These are phyloP conservation scores for Crithidia bombi DNA, from an alignment of 208 protist species.

Conservation along the genomic window DNA sequence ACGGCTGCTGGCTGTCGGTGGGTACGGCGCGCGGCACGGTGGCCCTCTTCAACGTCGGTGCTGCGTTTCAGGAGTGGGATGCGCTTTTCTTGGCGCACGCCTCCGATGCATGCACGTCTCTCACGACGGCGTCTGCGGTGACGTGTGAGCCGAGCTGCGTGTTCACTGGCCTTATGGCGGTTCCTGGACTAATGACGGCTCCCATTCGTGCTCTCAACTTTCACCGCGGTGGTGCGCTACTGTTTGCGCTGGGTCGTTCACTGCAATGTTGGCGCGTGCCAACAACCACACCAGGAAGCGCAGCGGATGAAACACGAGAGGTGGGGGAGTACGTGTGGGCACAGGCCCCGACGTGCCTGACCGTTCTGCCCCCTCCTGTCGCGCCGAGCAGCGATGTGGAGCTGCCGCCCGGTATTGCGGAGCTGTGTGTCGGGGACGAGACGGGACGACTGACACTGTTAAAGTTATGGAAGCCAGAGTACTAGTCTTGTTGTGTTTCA, in stretches of 20 bases:
- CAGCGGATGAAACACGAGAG: neutral
- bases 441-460: conserved; percentile 60
- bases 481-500: neutral
- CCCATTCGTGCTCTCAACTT: conserved; percentile 20
- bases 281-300: neutral
- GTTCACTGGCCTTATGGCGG: conserved; percentile 29
- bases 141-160: conserved; percentile 12
- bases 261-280: conserved; percentile 34
- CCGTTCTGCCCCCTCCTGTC: conserved; percentile 25
- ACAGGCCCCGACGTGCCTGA: conserved; percentile 23
- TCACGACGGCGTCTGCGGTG: neutral
- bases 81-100: too few species aligned
- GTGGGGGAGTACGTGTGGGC: conserved; percentile 29
- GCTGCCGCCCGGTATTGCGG: conserved; percentile 22
- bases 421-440: conserved; percentile 65
- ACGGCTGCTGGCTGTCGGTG: conserved; percentile 36
- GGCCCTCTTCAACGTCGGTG: conserved; percentile 28
- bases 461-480: conserved; percentile 41
- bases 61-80: conserved; percentile 21
- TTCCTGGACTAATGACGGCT: conserved; percentile 4
- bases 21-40: conserved; percentile 26
- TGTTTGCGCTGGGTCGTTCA: conserved; percentile 26
- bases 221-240: conserved; percentile 18
- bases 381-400: conserved; percentile 23
- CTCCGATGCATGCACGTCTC: neutral